Evolutionary conservation across 768 basidiomycete species (phyloP).

Genomic region (Tylopilus rubrobrunneus): DNA sequence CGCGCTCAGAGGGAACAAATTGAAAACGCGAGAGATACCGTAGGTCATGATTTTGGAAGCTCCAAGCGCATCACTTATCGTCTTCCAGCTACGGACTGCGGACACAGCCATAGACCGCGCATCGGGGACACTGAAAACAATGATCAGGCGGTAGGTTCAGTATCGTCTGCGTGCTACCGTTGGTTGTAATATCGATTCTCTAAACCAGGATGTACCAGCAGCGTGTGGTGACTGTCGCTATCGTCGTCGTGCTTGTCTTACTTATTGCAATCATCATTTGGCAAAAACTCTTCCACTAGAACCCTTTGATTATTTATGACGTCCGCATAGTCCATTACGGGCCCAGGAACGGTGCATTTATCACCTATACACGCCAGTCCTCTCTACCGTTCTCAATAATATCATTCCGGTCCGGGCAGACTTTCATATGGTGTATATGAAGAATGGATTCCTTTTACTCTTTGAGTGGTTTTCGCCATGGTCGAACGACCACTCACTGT

Average conservation of each 20-base stretch:
- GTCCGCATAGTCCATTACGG: constrained; percentile 11
- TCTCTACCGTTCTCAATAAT: background rate
- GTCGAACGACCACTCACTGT: constrained; percentile 11
- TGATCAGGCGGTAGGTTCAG: constrained; percentile 82
- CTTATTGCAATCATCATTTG: constrained; percentile 80
- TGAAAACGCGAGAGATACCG: constrained; percentile 86
- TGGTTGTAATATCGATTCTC: constrained; percentile 18
- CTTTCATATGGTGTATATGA: constrained; percentile 30
- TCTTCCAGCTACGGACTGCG: constrained; percentile 69
- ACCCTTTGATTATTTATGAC: constrained; percentile 10
- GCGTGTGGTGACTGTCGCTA: constrained; percentile 79
- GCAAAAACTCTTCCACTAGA: constrained; percentile 61
- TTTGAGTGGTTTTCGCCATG: background rate
- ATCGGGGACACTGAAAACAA: constrained; percentile 87
- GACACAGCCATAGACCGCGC: constrained; percentile 90
- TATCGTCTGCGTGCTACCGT: background rate
- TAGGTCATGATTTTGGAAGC: constrained; percentile 33
- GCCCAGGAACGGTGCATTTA: constrained; percentile 26
- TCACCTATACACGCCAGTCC: constrained; percentile 17
- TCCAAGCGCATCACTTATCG: background rate
- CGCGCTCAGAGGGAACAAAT: constrained; percentile 90
- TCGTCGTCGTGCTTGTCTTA: constrained; percentile 79
- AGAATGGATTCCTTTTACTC: constrained; percentile 30
- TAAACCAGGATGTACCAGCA: constrained; percentile 92
- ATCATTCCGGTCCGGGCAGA: background rate